Conservation (phyloP, 2,329 filamentous ascomycete genomes). For the Didymella keratinophila region DNA sequence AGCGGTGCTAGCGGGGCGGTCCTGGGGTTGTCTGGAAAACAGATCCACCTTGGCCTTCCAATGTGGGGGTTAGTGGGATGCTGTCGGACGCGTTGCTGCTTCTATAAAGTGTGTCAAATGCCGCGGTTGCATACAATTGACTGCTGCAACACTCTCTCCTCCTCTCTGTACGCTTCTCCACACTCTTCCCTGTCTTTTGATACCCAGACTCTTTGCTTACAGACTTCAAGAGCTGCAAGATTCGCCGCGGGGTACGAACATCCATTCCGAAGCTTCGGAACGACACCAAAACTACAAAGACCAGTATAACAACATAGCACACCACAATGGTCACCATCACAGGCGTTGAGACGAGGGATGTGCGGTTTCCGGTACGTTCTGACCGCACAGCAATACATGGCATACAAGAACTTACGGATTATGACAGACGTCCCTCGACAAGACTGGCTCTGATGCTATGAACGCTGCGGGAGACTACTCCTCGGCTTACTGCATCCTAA, state of each 20-base stretch:
- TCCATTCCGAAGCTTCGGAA: slow-evolving; percentile 19
- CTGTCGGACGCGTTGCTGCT: background rate
- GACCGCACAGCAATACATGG: background rate
- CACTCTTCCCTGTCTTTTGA: background rate
- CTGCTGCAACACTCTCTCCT: background rate
- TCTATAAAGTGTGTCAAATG: background rate
- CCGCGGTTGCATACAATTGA: background rate
- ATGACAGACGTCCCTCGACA: slow-evolving; percentile 81
- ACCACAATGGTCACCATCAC: slow-evolving; percentile 57
- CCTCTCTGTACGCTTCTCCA: no score
- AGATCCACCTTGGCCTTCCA: slow-evolving; percentile 8
- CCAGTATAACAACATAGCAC: background rate
- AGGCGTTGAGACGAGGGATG: slow-evolving; percentile 56
- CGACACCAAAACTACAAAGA: background rate
- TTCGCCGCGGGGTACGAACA: background rate
- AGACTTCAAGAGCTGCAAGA: background rate
- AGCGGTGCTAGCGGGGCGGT: background rate
- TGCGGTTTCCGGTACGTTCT: slow-evolving; percentile 56
- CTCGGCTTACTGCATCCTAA: slow-evolving; percentile 89
- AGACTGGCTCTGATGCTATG: slow-evolving; percentile 97
- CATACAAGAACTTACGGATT: background rate
- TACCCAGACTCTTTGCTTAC: background rate
- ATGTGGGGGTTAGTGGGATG: slow-evolving; percentile 10
- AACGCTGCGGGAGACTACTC: slow-evolving; percentile 94
- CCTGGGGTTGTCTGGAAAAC: slow-evolving; percentile 9